Evolutionary conservation across 805 yeast species (phyloP), one percentile per base, ranked within the genome.

Genomic region (Schwanniomyces occidentalis): DNA sequence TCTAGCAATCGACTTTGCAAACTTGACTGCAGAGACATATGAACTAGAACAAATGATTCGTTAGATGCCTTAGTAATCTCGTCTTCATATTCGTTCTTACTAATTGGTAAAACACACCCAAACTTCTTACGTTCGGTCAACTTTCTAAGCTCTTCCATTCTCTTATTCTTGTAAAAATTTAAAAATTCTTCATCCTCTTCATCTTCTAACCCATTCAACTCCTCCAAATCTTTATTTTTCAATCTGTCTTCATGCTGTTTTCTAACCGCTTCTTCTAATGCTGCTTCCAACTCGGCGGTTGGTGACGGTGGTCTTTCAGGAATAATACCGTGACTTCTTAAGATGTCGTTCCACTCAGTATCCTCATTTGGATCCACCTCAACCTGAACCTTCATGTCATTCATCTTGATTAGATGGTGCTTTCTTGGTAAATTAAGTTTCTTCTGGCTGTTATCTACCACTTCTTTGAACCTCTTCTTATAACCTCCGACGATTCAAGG

Each of bases 271-370:
- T 86, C 95, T 19, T 84, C 89, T 28, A 90, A 60, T 2, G 95
- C 95, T 48, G 83, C 90, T 55, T 93, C 98, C 30, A 93, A 56
- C 58, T 87, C 84, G 27, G 75, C 86, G 0, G 95, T 80, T 7
- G 96, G 95, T 14, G 95, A 86, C 16, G 90, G 89, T 17, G 95
- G 88, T 49, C 84, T 81, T 53, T 85, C 89, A 1, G 99, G 99
- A 32, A 93, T 87, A 36, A 93, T 80, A 16, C 98, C 98, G 43
- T 90, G 86, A 3, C 78, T 75, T 45, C 99, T 71, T 28, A 93
- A 71, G 46, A 93, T 89, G 60, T 93, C 99, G 56, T 93, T 93
- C 99, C 99, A 93, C 60, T 93, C 99, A 0, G 99, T 93, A 58
- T 93, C 99, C 61, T 93, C 99, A 42, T 76, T 78, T 22, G 96